Conservation (phyloP, 1,139 yeast species). For the Candida pseudoviswanathii region DNA sequence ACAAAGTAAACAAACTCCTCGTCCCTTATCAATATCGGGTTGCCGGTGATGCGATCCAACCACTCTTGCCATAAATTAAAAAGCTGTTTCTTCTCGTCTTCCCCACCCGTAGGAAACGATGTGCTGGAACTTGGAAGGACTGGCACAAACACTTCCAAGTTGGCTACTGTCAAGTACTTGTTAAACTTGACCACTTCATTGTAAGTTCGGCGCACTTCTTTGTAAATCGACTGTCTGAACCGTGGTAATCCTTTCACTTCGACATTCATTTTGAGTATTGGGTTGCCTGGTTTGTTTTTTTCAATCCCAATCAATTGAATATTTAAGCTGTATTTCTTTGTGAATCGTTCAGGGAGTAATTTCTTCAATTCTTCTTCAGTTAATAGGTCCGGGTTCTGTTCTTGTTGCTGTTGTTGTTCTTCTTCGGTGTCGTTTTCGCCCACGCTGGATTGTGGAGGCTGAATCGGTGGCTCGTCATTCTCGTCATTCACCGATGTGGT, state of each 20-base stretch:
- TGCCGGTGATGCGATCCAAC: conserved; percentile 74
- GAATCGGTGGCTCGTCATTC: conserved; percentile 7
- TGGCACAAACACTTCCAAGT: conserved; percentile 93
- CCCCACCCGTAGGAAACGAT: conserved; percentile 79
- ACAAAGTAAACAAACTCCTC: conserved; percentile 87
- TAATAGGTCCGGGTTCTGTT: conserved; percentile 7
- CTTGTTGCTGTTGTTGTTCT: conserved; percentile 3
- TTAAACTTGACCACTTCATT: conserved; percentile 77
- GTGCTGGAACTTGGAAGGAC: conserved; percentile 76
- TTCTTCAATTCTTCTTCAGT: conserved; percentile 43
- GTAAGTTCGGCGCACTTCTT: conserved; percentile 79
- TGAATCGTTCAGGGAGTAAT: conserved; percentile 55
- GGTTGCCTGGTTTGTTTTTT: conserved; percentile 45
- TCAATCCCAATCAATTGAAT: conserved; percentile 38
- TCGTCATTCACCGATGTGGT: conserved; percentile 5
- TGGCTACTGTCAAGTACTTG: conserved; percentile 74
- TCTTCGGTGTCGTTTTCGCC: neutral
- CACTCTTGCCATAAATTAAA: conserved; percentile 73
- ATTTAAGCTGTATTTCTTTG: conserved; percentile 32
- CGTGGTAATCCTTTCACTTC: conserved; percentile 60
- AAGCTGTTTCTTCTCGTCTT: conserved; percentile 71
- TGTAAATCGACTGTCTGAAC: conserved; percentile 70
- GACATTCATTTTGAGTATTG: conserved; percentile 48
- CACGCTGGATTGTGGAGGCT: neutral
- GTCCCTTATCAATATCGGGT: conserved; percentile 80